These are phyloP conservation scores for Hibiscus syriacus DNA, from an alignment of 345 rosid genomes.

Conservation along the genomic window DNA sequence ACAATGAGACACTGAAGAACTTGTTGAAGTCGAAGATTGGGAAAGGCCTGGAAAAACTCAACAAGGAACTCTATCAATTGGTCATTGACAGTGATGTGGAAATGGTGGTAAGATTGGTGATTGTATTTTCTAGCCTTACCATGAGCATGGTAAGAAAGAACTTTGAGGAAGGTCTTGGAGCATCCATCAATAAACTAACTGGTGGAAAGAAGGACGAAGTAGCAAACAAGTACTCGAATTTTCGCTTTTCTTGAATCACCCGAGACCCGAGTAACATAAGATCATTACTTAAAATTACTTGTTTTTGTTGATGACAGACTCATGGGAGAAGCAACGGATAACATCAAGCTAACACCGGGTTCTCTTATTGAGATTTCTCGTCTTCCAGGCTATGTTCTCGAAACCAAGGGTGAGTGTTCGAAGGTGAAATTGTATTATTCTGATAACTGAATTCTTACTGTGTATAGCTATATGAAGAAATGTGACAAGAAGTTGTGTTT, in stretches of 20 bases:
- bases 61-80: conserved; percentile 32
- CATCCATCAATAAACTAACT: conserved; percentile 33
- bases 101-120: conserved; percentile 32
- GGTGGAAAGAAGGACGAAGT: conserved; percentile 40
- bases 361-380: conserved; percentile 40
- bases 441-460: too few species aligned
- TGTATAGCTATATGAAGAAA: background rate
- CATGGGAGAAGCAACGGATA: conserved; percentile 35
- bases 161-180: conserved; percentile 36
- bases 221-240: conserved; percentile 19
- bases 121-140: conserved; percentile 36
- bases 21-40: conserved; percentile 25
- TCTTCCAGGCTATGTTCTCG: conserved; percentile 35
- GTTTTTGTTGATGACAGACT: conserved; percentile 20
- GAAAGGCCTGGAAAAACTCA: conserved; percentile 28
- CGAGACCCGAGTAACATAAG: background rate
- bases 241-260: background rate
- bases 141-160: conserved; percentile 38
- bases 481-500: background rate
- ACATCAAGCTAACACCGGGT: conserved; percentile 36
- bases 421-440: background rate
- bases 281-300: background rate
- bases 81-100: conserved; percentile 37
- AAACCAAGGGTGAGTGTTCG: conserved; percentile 24
- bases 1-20: conserved; percentile 33